phyloP scores from a whole-genome alignment of 2,329 filamentous ascomycete genomes.

The Pseudogymnoascus sp. region DNA sequence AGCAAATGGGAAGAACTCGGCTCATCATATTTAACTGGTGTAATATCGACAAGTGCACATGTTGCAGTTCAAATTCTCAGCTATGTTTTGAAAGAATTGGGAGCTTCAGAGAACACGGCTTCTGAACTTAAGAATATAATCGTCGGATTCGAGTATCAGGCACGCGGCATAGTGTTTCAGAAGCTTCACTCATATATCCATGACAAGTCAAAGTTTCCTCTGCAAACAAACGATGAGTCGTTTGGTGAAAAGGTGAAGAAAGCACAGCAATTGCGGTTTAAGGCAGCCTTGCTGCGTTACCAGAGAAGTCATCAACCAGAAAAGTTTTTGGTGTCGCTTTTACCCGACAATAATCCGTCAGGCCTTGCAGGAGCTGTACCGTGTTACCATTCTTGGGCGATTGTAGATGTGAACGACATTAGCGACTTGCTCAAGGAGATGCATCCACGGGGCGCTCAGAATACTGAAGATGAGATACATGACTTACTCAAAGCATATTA shows the following conservation, averaged over 20 bases:
- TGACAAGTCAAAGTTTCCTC: constrained; percentile 11
- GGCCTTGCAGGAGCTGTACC: no score
- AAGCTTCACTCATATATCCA: constrained; percentile 11
- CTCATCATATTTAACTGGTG: constrained; percentile 19
- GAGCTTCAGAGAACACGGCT: not conserved
- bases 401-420: no score
- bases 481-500: constrained; percentile 34
- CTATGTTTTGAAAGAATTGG: constrained; percentile 15
- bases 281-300: not conserved
- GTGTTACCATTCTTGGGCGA: no score
- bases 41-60: constrained; percentile 16
- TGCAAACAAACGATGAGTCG: constrained; percentile 15
- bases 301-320: not conserved
- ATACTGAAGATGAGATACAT: constrained; percentile 31
- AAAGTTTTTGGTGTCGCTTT: not conserved
- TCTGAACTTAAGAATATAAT: constrained; percentile 11
- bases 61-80: constrained; percentile 20
- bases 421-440: constrained; percentile 3
- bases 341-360: not conserved
- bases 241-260: constrained; percentile 15
- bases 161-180: no score
- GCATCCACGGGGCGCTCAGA: constrained; percentile 21
- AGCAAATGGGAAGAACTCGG: constrained; percentile 28
- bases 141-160: not conserved
- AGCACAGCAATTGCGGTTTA: not conserved